phyloP scores from a whole-genome alignment of 192 early-diverging fungal genomes.

The Physocladia obscura region DNA sequence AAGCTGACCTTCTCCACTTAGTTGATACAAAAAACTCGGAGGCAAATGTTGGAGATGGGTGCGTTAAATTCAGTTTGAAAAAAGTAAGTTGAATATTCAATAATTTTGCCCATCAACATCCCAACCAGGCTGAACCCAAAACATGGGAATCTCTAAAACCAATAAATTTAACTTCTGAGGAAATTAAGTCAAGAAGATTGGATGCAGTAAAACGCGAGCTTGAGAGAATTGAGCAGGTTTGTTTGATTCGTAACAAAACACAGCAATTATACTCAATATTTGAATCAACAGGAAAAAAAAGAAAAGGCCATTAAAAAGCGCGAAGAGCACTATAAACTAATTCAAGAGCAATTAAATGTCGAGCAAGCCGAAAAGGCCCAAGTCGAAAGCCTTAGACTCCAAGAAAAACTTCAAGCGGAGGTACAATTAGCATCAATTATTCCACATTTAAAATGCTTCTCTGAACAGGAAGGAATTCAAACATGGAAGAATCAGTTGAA shows the following conservation, averaged over 20 bases:
- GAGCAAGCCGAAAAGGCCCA: constrained; percentile 42
- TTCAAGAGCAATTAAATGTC: constrained; percentile 52
- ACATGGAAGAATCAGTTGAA: constrained; percentile 4
- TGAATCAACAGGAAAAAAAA: constrained; percentile 32
- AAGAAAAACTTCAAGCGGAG: constrained; percentile 43
- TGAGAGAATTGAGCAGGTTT: constrained; percentile 33
- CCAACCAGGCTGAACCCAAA: constrained; percentile 20
- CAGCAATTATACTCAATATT: neutral
- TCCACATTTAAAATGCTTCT: neutral
- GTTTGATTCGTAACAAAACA: neutral
- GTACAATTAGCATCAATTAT: too few relatives aligned
- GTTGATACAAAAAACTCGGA: constrained; percentile 40
- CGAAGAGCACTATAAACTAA: constrained; percentile 38
- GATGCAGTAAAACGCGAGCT: constrained; percentile 32
- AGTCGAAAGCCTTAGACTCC: constrained; percentile 35
- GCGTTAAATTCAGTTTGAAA: constrained; percentile 39
- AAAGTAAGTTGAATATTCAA: too few relatives aligned
- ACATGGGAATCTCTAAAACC: constrained; percentile 20
- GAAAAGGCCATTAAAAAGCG: constrained; percentile 32
- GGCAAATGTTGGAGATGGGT: constrained; percentile 40
- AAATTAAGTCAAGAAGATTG: constrained; percentile 17
- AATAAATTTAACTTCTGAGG: neutral
- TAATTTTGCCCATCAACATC: too few relatives aligned
- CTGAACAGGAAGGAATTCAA: constrained; percentile 19
- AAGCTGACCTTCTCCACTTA: constrained; percentile 42